Percentiles rank a stretch among this genome's conserved stretches.
Evolutionary conservation across 192 early-diverging fungal genomes (phyloP).

Genomic region (Mortierella antarctica): DNA sequence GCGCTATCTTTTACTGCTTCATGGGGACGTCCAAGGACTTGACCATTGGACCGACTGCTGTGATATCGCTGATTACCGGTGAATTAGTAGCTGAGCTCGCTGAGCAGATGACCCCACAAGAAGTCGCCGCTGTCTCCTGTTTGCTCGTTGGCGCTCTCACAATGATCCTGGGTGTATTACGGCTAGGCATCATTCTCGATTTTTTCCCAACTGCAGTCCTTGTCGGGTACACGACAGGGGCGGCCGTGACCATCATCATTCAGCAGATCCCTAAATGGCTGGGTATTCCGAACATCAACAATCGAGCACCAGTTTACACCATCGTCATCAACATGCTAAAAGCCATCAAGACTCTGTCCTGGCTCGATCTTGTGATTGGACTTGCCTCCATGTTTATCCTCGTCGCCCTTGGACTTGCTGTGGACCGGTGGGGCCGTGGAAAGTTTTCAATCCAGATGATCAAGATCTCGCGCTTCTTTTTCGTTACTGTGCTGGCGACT

Average conservation of each 20-base stretch:
- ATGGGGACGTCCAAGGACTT: slow-evolving; percentile 84
- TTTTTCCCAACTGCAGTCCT: slow-evolving; percentile 89
- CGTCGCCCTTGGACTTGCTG: slow-evolving; percentile 25
- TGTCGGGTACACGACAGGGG: slow-evolving; percentile 90
- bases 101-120: slow-evolving; percentile 6
- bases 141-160: slow-evolving; percentile 80
- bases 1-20: slow-evolving; percentile 72
- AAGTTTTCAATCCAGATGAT: slow-evolving; percentile 67
- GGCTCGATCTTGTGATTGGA: slow-evolving; percentile 47
- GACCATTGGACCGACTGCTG: slow-evolving; percentile 77
- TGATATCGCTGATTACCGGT: slow-evolving; percentile 48
- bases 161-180: slow-evolving; percentile 80
- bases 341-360: slow-evolving; percentile 27
- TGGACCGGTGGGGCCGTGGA: slow-evolving; percentile 50
- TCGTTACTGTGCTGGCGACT: slow-evolving; percentile 81
- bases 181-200: slow-evolving; percentile 88
- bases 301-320: slow-evolving; percentile 72
- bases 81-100: slow-evolving; percentile 33
- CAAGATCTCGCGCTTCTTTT: slow-evolving; percentile 77
- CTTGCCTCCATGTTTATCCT: slow-evolving; percentile 34
- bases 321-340: slow-evolving; percentile 41
- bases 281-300: slow-evolving; percentile 83
- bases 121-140: slow-evolving; percentile 73
- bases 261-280: slow-evolving; percentile 74
- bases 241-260: slow-evolving; percentile 83